Evolutionary conservation across 2,329 filamentous ascomycete genomes (phyloP), one percentile per base, ranked within the genome.

Genomic region (Cryoendolithus antarcticus): DNA sequence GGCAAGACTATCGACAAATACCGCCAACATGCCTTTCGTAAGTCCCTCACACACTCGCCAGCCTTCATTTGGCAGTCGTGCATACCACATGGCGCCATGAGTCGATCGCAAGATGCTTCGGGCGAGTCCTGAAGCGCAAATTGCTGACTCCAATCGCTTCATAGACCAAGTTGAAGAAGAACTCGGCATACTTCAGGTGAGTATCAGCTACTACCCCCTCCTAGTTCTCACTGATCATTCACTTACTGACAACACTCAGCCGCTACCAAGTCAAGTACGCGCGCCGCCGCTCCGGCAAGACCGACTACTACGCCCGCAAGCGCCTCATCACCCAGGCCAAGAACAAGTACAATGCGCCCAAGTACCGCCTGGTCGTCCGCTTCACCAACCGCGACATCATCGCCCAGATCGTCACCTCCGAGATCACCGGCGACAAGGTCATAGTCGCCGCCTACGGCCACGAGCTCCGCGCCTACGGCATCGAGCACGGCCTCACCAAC

Each of bases 301-400:
- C 91, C 74, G 91, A 98, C 69, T 98, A 98, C 86, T 96, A 95
- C 70, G 91, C 91, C 66, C 89, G 91, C 69, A 96, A 96, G 85
- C 83, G 91, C 64, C 78, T 98, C 70, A 91, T 96, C 77, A 88
- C 86, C 75, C 91, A 98, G 79, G 91, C 91, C 74, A 98, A 96
- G 86, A 98, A 98, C 86, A 98, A 98, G 83, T 98, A 96, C 83
- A 93, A 93, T 74, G 83, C 91, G 51, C 91, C 91, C 71, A 98
- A 98, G 80, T 96, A 98, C 82, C 85, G 91, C 64, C 82, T 98
- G 63, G 91, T 98, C 55, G 86, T 98, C 66, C 91, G 91, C 52
- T 62, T 62, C 58, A 62, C 59, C 55, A 61, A 96, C 82, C 86
- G 86, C 71, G 89, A 98, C 77, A 93, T 96, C 75, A 83, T 96